Conservation (phyloP, 2,329 filamentous ascomycete species). For the Aspergillus costaricaensis region DNA sequence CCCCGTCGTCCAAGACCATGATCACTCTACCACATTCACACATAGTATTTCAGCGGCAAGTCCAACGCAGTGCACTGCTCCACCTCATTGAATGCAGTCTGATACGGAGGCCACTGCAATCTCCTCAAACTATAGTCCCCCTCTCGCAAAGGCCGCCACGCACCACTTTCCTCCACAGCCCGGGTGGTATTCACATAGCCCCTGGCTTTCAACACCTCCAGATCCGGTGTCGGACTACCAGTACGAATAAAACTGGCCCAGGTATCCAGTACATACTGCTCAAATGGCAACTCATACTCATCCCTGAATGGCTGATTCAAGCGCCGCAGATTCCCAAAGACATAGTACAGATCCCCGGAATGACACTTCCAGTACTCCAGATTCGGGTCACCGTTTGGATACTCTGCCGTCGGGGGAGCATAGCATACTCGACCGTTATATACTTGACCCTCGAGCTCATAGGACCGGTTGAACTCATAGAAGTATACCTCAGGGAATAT, state of each 20-base stretch:
- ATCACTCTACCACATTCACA: no score
- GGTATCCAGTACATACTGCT: constrained; percentile 27
- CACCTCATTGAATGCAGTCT: neutral
- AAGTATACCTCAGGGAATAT: constrained; percentile 57
- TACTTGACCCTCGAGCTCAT: constrained; percentile 52
- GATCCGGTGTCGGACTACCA: constrained; percentile 20
- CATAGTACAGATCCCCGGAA: constrained; percentile 57
- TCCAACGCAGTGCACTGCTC: constrained; percentile 4
- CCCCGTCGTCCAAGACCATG: no score
- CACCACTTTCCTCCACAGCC: neutral
- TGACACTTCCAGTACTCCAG: constrained; percentile 57
- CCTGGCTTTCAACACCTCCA: neutral
- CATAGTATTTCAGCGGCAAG: neutral
- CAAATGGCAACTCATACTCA: constrained; percentile 24
- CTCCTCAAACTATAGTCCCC: neutral
- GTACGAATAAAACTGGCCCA: constrained; percentile 27
- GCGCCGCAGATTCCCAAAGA: constrained; percentile 53
- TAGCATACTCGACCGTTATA: constrained; percentile 55
- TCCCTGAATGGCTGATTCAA: constrained; percentile 22
- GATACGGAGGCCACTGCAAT: constrained; percentile 3
- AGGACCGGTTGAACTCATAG: constrained; percentile 61
- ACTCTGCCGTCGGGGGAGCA: constrained; percentile 42
- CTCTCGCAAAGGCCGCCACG: neutral
- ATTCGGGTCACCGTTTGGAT: constrained; percentile 51
- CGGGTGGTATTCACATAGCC: neutral